A percentile compares a stretch with the other conserved stretches of the same genome.
Evolutionary conservation across 768 basidiomycete species (phyloP).

Genomic region (Neoboletus brunneissimus): DNA sequence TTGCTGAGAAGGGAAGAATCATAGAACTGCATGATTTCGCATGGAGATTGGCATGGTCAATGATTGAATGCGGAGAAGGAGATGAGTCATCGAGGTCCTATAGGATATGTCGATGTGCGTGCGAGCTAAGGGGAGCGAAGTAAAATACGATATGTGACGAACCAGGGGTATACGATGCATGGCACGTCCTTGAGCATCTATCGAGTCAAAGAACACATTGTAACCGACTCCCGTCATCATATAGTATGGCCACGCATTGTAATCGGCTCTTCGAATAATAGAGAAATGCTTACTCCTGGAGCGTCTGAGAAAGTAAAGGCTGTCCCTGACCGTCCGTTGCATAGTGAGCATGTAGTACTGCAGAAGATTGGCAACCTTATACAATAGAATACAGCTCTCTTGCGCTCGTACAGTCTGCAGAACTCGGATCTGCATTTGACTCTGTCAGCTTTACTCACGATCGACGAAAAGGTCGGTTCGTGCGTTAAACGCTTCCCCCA

Average conservation of each 20-base stretch:
- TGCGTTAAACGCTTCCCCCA: no score
- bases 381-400: no score
- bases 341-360: no score
- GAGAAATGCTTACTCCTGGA: no score
- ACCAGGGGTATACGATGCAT: no score
- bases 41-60: constrained; percentile 83
- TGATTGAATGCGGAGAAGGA: constrained; percentile 66
- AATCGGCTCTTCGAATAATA: not conserved
- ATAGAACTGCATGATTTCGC: constrained; percentile 88
- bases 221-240: constrained; percentile 83
- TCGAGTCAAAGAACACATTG: constrained; percentile 82
- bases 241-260: not conserved
- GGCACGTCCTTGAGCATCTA: no score
- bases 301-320: no score
- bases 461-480: not conserved
- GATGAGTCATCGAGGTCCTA: constrained; percentile 70
- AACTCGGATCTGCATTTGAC: constrained; percentile 63
- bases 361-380: no score
- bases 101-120: not conserved
- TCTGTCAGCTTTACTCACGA: not conserved
- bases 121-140: not conserved
- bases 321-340: no score
- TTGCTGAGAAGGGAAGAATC: constrained; percentile 79
- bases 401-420: no score
- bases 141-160: constrained; percentile 15